Evolutionary conservation across 345 rosid genomes (phyloP), one percentile per base, ranked within the genome.

Genomic region (Rhizophora apiculata): DNA sequence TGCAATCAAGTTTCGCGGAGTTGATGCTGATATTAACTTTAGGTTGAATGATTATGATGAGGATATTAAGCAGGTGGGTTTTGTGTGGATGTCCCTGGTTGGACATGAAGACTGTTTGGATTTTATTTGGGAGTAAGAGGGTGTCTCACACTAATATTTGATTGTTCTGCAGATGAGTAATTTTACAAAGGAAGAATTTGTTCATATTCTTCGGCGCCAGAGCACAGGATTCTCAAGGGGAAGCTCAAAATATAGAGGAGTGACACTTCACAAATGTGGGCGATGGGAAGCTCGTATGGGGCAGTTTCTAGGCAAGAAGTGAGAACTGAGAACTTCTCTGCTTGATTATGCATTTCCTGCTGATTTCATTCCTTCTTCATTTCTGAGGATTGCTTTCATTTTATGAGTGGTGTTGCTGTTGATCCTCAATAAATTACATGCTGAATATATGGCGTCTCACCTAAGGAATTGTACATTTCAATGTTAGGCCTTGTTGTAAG

Each of bases 11-110:
- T 91, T 91, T 62, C 83, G 95, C 4, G 95, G 97, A 57, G 74
- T 84, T 57, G 91, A 89, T 65, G 97, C 97, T 2, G 97, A 91
- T 79, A 91, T 91, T 53, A 91, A 91, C 76, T 91, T 91, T 64
- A 72, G 79, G 54, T 65, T 86, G 11, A 64, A 70, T 65, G 97
- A 88, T 72, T 88, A 88, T 70, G 82, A 74, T 3, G 92, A 85
- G n/a, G 97, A 91, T 59, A 69, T 91, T 56, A 85, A 81, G 74
- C 89, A 83, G 86, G 97, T 85, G 58, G 60, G 70, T 22, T 36
- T 62, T 19, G 68, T 24, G 43, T 32, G 22, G 64, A 39, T 76
- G 52, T 21, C 32, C 2, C 31, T 62, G 19, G 30, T 21, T 39
- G 64, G 31, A 49, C n/a, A 8, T 37, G 4, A 27, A 26, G 4